Conservation (phyloP, 805 yeast species). For the Sungouiella thailandica region DNA sequence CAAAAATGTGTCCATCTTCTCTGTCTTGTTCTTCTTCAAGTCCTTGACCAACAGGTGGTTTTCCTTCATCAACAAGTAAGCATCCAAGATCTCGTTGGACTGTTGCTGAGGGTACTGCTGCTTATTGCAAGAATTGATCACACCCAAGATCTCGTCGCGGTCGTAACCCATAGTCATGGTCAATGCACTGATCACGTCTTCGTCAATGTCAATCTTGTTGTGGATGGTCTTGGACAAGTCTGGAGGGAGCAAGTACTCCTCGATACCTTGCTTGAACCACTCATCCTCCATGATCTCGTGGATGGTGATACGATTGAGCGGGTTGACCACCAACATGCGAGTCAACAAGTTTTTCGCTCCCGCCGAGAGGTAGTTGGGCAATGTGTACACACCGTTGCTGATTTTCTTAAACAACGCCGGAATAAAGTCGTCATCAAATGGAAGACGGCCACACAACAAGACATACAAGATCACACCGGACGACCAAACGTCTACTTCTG, state of each 20-base stretch:
- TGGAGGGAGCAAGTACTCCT: conserved; percentile 70
- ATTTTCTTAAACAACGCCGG: conserved; percentile 92
- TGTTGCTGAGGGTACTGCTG: conserved; percentile 28
- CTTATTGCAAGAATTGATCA: conserved; percentile 50
- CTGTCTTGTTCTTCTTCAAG: conserved; percentile 48
- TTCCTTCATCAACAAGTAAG: conserved; percentile 77
- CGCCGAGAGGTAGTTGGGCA: conserved; percentile 78
- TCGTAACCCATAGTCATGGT: conserved; percentile 86
- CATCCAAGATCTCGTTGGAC: conserved; percentile 75
- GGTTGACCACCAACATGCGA: conserved; percentile 91
- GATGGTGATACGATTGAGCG: conserved; percentile 87
- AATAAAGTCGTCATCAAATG: conserved; percentile 93
- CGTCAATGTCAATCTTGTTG: conserved; percentile 55
- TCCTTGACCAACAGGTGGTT: conserved; percentile 67
- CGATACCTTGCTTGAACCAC: conserved; percentile 82
- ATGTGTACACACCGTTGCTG: conserved; percentile 84
- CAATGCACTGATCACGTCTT: conserved; percentile 68
- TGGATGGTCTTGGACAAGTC: conserved; percentile 34
- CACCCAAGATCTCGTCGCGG: conserved; percentile 72
- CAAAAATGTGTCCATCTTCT: conserved; percentile 52
- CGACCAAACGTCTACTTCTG: conserved; percentile 98
- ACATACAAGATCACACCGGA: conserved; percentile 94
- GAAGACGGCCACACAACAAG: conserved; percentile 92
- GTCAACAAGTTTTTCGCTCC: conserved; percentile 83
- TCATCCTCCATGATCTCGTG: conserved; percentile 90